Evolutionary conservation across 495 filamentous ascomycete species (phyloP).

Genomic region (Halenospora varia): DNA sequence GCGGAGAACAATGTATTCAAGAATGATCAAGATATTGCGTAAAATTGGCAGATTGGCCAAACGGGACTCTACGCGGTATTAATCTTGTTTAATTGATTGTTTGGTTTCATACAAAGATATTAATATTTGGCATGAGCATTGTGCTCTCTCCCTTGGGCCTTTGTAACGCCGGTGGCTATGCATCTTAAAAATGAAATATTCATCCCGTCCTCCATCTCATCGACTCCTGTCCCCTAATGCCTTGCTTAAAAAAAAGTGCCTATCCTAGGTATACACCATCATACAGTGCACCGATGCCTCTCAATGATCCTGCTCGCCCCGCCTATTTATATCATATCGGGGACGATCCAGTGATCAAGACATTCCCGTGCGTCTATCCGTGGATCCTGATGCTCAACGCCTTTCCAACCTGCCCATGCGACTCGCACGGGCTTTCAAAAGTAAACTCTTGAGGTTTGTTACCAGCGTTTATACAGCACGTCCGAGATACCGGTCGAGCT

Average conservation of each 20-base stretch:
- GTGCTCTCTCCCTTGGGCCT: not conserved
- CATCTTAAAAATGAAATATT: slow-evolving; percentile 10
- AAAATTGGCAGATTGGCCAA: not conserved
- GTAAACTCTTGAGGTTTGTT: slow-evolving; percentile 11
- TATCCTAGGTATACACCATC: not conserved
- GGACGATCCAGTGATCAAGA: slow-evolving; percentile 4
- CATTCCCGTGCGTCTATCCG: not conserved
- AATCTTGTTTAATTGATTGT: not conserved
- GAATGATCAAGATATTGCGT: not conserved
- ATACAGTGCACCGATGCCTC: slow-evolving; percentile 1
- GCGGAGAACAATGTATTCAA: not conserved
- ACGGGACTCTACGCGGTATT: not conserved
- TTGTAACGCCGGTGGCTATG: slow-evolving; percentile 24
- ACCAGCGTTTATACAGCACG: not conserved
- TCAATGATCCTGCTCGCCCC: not conserved
- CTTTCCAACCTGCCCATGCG: slow-evolving; percentile 5
- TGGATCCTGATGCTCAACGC: not conserved
- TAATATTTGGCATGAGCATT: not conserved
- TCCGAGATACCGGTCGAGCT: not conserved
- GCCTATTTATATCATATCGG: slow-evolving; percentile 12
- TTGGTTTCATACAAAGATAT: not conserved
- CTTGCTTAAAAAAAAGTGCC: not conserved
- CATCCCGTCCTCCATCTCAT: not conserved
- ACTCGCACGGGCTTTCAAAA: slow-evolving; percentile 12
- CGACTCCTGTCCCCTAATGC: not conserved